Percentiles rank a stretch among this genome's conserved stretches.
phyloP scores from a whole-genome alignment of 1,284 basidiomycete species.

The Fomitiporia mediterranea region DNA sequence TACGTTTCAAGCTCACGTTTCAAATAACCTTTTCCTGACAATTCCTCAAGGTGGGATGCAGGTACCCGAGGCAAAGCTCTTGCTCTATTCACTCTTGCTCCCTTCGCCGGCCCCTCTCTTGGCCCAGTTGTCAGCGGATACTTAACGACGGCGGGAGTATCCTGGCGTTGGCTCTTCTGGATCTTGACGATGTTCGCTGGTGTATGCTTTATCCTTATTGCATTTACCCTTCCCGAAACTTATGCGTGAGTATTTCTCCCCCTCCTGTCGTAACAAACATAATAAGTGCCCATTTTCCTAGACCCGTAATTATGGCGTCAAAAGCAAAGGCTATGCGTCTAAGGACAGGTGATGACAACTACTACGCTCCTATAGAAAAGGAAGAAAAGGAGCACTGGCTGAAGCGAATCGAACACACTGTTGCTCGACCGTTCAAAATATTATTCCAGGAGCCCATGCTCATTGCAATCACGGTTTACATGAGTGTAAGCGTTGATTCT shows the following conservation, averaged over 20 bases:
- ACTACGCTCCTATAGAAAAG: conserved; percentile 40
- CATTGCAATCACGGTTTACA: conserved; percentile 42
- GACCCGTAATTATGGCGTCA: conserved; percentile 41
- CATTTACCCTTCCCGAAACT: conserved; percentile 48
- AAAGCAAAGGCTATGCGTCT: conserved; percentile 32
- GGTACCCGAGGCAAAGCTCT: conserved; percentile 50
- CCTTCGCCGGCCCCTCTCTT: conserved; percentile 41
- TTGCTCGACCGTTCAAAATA: conserved; percentile 39
- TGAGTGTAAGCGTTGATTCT: conserved; percentile 31
- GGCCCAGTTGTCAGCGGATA: conserved; percentile 48
- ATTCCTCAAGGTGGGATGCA: conserved; percentile 38
- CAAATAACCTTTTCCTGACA: conserved; percentile 25
- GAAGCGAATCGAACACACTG: conserved; percentile 30
- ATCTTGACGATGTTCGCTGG: conserved; percentile 45
- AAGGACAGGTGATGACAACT: conserved; percentile 53
- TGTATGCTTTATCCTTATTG: conserved; percentile 34
- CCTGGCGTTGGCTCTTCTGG: conserved; percentile 47
- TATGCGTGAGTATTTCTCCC: conserved; percentile 34
- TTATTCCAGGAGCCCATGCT: conserved; percentile 43
- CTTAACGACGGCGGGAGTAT: conserved; percentile 40
- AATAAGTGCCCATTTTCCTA: conserved; percentile 8
- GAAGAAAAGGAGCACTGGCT: conserved; percentile 30
- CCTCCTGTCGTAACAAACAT: too few relatives aligned
- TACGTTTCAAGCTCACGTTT: conserved; percentile 23
- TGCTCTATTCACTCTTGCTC: conserved; percentile 48